Evolutionary conservation across 2,329 filamentous ascomycete genomes (phyloP).

Genomic region (Apiospora rasikravindrae): DNA sequence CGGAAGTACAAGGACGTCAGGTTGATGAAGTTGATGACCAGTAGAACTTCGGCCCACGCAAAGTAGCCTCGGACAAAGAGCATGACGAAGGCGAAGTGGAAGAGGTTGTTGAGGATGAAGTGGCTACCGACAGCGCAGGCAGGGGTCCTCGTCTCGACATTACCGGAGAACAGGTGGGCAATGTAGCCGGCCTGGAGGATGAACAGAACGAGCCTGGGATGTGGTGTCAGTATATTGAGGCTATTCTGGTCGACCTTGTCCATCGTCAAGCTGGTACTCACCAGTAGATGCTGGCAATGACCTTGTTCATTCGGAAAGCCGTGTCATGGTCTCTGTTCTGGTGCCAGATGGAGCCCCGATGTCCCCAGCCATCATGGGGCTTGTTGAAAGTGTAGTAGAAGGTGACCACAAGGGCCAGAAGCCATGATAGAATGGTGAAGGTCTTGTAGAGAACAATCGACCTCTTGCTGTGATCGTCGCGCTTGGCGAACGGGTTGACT

Average conservation of each 20-base stretch:
- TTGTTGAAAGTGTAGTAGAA: constrained; percentile 74
- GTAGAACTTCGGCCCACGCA: constrained; percentile 74
- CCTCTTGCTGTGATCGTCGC: constrained; percentile 66
- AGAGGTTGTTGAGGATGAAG: constrained; percentile 85
- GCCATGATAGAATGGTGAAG: constrained; percentile 75
- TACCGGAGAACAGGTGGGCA: constrained; percentile 74
- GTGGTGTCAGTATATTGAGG: not conserved
- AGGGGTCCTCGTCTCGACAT: constrained; percentile 65
- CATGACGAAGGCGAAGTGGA: constrained; percentile 82
- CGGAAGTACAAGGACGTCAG: constrained; percentile 80
- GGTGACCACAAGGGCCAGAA: constrained; percentile 72
- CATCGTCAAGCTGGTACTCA: constrained; percentile 41
- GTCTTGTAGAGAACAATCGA: constrained; percentile 77
- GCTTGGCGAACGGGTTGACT: constrained; percentile 80
- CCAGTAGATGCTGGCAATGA: constrained; percentile 77
- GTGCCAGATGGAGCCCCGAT: constrained; percentile 73
- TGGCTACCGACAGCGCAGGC: constrained; percentile 81
- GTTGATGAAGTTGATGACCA: constrained; percentile 84
- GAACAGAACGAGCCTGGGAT: constrained; percentile 70
- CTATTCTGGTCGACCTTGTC: not conserved
- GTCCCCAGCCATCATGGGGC: constrained; percentile 65
- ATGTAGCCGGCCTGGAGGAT: constrained; percentile 78
- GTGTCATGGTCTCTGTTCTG: constrained; percentile 70
- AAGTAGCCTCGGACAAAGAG: constrained; percentile 81
- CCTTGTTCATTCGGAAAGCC: constrained; percentile 75